Evolutionary conservation across 768 basidiomycete genomes (phyloP).

Genomic region (Naganishia friedmannii): DNA sequence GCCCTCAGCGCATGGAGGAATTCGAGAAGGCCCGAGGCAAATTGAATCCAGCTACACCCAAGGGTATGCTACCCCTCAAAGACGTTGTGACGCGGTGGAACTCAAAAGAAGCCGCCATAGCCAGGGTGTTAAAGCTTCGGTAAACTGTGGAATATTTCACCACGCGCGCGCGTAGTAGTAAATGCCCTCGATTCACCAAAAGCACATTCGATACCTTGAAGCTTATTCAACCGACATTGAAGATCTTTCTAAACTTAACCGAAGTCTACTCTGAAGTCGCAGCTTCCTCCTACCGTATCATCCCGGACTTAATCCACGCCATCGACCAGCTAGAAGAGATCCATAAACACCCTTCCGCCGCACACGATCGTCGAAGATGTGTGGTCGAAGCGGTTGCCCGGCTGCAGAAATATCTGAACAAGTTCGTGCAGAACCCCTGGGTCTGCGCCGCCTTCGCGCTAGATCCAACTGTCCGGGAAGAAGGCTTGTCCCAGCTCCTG

Average conservation of each 20-base stretch:
- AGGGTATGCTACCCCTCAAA: too few species aligned
- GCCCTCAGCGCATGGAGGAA: too few species aligned
- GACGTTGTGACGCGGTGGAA: too few species aligned
- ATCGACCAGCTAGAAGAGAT: too few species aligned
- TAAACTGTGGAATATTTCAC: not conserved
- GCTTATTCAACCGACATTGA: not conserved
- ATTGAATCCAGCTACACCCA: too few species aligned
- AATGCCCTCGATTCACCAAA: not conserved
- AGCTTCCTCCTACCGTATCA: too few species aligned
- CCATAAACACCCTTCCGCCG: too few species aligned
- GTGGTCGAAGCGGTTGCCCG: not conserved
- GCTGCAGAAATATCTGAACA: not conserved
- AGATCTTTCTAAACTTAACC: not conserved
- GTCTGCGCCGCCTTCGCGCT: not conserved
- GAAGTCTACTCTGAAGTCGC: too few species aligned
- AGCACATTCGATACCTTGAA: not conserved
- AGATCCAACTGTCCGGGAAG: not conserved
- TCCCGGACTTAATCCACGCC: too few species aligned
- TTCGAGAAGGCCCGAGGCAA: too few species aligned
- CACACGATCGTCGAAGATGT: too few species aligned
- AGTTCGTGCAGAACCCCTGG: not conserved
- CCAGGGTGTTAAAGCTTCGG: not conserved
- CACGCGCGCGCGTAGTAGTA: not conserved
- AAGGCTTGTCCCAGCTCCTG: not conserved
- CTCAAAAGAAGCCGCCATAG: not conserved